Conservation (phyloP, 2,329 filamentous ascomycete genomes). For the Aureobasidium sp. region DNA sequence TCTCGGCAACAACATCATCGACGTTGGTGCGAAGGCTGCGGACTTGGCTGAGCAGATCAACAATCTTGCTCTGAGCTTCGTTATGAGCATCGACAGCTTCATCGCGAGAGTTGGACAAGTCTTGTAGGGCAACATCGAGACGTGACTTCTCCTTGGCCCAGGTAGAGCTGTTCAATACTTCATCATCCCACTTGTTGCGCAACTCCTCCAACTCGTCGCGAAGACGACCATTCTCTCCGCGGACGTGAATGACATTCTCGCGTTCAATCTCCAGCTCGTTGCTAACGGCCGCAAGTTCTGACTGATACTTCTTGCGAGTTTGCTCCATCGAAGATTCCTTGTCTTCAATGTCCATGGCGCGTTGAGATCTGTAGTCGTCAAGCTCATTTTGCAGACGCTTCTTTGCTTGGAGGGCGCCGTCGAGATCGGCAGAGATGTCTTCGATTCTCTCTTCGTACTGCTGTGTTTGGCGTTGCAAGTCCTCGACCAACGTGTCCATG, state of each 20-base stretch:
- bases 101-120: conserved; percentile 84
- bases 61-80: conserved; percentile 88
- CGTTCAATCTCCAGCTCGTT: conserved; percentile 91
- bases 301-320: conserved; percentile 94
- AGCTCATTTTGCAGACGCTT: conserved; percentile 94
- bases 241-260: conserved; percentile 77
- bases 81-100: conserved; percentile 91
- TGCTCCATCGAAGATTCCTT: conserved; percentile 95
- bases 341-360: conserved; percentile 93
- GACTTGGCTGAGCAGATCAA: conserved; percentile 83
- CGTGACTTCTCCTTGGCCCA: conserved; percentile 98
- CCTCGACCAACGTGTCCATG: conserved; percentile 80
- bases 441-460: conserved; percentile 86
- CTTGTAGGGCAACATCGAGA: conserved; percentile 80
- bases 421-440: conserved; percentile 83
- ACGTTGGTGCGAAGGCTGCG: conserved; percentile 73
- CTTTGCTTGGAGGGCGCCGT: conserved; percentile 79
- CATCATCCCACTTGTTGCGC: conserved; percentile 94
- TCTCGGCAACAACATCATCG: conserved; percentile 78
- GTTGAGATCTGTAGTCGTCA: conserved; percentile 91
- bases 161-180: conserved; percentile 93
- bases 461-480: conserved; percentile 83
- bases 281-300: conserved; percentile 79
- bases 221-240: conserved; percentile 77
- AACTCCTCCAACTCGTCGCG: conserved; percentile 95